phyloP scores from a whole-genome alignment of 129 eudicot species.

The Apium graveolens region DNA sequence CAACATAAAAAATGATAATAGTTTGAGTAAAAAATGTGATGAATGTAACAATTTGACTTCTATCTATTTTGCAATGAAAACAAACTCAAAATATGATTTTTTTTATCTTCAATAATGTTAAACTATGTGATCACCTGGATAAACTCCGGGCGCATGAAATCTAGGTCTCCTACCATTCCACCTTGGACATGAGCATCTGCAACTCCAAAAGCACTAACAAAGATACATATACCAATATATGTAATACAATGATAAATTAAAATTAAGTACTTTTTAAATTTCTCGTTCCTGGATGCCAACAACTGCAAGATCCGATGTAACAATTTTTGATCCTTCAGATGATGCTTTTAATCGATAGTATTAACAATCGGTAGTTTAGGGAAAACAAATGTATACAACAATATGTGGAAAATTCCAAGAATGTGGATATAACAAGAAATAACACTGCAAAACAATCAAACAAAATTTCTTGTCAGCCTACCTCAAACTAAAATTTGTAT shows the following conservation, averaged over 20 bases:
- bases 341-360: conserved; percentile 64
- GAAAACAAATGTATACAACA: conserved; percentile 51
- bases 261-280: conserved; percentile 17
- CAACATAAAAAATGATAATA: background rate
- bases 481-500: background rate
- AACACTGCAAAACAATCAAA: conserved; percentile 39
- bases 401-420: conserved; percentile 53
- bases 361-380: conserved; percentile 58
- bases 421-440: conserved; percentile 52
- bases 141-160: conserved; percentile 61
- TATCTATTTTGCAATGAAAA: background rate
- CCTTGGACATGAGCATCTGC: conserved; percentile 54
- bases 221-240: conserved; percentile 22
- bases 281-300: conserved; percentile 45
- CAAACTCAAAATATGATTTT: background rate
- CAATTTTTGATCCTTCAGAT: conserved; percentile 66
- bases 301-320: conserved; percentile 65
- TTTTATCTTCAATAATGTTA: background rate
- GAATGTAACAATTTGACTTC: background rate
- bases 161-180: conserved; percentile 66
- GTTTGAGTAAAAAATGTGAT: background rate
- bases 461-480: background rate
- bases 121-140: conserved; percentile 38
- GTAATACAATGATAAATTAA: background rate
- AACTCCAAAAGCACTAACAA: background rate